Percentiles rank a stretch among this genome's conserved stretches.
Evolutionary conservation across 129 eudicot genomes (phyloP).

Genomic region (Apium graveolens): DNA sequence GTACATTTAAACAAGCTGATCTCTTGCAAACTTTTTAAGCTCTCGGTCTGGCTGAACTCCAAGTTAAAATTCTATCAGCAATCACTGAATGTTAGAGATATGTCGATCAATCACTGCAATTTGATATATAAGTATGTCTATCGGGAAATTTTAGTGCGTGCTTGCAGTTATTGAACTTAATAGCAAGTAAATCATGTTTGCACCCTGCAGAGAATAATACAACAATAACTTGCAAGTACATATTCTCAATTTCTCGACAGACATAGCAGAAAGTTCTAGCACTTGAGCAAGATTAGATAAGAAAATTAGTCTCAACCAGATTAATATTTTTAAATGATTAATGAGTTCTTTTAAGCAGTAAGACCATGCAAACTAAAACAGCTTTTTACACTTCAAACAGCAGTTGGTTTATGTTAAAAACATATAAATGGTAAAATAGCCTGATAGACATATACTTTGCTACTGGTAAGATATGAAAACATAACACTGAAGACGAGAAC

Average conservation of each 20-base stretch:
- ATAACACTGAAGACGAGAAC: neutral
- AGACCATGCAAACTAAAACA: neutral
- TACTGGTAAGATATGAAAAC: neutral
- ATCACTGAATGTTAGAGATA: neutral
- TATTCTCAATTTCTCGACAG: neutral
- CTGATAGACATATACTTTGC: neutral
- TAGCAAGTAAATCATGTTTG: neutral
- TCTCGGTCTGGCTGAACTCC: neutral
- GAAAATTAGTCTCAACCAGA: neutral
- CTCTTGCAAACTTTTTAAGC: neutral
- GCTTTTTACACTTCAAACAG: no score
- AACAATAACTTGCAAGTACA: neutral
- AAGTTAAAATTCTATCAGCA: neutral
- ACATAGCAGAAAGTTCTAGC: neutral
- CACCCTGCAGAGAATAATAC: neutral
- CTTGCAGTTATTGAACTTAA: neutral
- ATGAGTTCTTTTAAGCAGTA: neutral
- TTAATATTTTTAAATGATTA: no score
- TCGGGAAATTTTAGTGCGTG: no score
- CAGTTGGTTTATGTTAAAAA: no score
- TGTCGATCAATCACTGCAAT: no score
- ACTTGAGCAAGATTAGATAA: neutral
- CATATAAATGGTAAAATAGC: no score
- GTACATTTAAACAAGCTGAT: slow-evolving; percentile 21
- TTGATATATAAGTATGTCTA: no score